Percentiles rank a stretch among this genome's conserved stretches.
phyloP scores from a whole-genome alignment of 2,329 filamentous ascomycete species.

The Davidsoniella australis region DNA sequence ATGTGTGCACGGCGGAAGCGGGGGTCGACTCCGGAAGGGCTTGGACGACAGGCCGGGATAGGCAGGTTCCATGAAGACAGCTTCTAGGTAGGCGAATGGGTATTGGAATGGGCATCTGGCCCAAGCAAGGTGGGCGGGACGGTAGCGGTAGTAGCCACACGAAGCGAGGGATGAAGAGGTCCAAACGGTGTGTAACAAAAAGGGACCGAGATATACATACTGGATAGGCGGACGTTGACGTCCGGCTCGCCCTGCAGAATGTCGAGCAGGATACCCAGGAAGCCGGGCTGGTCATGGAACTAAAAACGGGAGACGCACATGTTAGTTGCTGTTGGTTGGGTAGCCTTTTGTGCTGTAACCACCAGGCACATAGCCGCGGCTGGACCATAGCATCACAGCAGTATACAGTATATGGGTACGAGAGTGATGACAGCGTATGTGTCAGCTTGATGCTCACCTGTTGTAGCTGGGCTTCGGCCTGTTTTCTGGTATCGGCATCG shows the following conservation, averaged over 20 bases:
- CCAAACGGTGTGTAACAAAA: background rate
- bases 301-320: slow-evolving; percentile 22
- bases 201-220: slow-evolving; percentile 36
- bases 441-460: slow-evolving; percentile 37
- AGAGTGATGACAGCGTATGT: background rate
- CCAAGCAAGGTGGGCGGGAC: too few species aligned
- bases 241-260: slow-evolving; percentile 83
- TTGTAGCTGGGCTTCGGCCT: slow-evolving; percentile 68
- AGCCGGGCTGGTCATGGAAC: slow-evolving; percentile 82
- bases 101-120: background rate
- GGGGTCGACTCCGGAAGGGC: background rate
- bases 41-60: too few species aligned
- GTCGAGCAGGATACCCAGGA: slow-evolving; percentile 77
- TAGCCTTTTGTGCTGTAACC: background rate
- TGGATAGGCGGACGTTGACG: slow-evolving; percentile 66
- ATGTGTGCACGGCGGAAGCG: background rate
- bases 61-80: too few species aligned
- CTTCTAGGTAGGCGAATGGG: background rate
- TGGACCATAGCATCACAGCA: too few species aligned
- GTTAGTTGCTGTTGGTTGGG: background rate
- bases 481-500: slow-evolving; percentile 56
- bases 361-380: background rate
- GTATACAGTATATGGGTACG: background rate
- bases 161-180: background rate
- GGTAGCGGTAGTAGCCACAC: background rate